Evolutionary conservation across 2,329 filamentous ascomycete genomes (phyloP), one percentile per base, ranked within the genome.

Genomic region (Penicillium sp.): DNA sequence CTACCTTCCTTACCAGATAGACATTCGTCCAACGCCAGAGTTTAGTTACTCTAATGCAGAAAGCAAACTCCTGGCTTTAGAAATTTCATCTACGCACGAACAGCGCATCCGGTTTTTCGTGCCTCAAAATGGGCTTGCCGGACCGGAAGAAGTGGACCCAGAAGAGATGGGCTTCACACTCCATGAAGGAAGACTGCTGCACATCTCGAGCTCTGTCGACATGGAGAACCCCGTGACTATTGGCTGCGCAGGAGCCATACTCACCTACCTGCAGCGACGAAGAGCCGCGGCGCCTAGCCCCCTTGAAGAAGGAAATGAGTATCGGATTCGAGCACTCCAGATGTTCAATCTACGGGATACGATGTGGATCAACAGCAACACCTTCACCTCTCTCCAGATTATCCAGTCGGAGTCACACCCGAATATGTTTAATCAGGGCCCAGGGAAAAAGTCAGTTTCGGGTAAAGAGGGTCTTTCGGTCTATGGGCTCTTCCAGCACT

Each of bases 211-310:
- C 2, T 84, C 79, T 59, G 82, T 96, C 59, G 87, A 95, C 67
- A 76, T 94, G 53, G 88, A 93, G 3, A 93, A 89, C 65, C 78
- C 75, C 6, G 71, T 89, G 13, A 90, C 91, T 78, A 79, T 96
- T 47, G 90, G 91, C 3, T 97, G 94, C 74, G 89, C 88, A 27
- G 91, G 92, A n/a, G 92, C 92, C 27, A 77, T 97, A 2, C 76
- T 97, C n/a, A 82, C 84, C 5, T 90, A 95, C 62, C 74, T 97
- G 25, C 85, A 91, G 65, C 85, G 90, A 51, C 82, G 86, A 64
- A 82, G 82, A 68, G 83, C 86, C 39, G 81, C 83, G 3, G 81
- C 85, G 36, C 87, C 85, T 66, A 76, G 88, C 3, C 9, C 41
- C 27, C n/a, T 53, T 8, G 54, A 23, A 47, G 43, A 36, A 9